Evolutionary conservation across 768 basidiomycete genomes (phyloP).

Genomic region (Xerocomus spinulosus): DNA sequence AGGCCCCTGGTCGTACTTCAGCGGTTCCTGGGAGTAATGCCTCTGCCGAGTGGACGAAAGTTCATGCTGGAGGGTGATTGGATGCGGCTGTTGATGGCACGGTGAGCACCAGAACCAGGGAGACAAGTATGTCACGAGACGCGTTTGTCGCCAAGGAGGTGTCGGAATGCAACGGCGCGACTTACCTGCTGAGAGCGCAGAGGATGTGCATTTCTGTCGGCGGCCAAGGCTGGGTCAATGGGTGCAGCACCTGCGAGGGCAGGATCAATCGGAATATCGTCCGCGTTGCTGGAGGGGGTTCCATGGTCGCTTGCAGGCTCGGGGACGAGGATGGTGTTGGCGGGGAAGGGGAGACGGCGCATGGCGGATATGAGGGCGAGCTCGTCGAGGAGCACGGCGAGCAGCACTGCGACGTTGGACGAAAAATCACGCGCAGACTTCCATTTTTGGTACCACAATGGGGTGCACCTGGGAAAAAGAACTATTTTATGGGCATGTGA

Average conservation of each 20-base stretch:
- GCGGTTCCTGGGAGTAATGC: constrained; percentile 31
- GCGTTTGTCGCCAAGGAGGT: constrained; percentile 42
- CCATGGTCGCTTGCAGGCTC: constrained; percentile 57
- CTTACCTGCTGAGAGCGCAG: constrained; percentile 36
- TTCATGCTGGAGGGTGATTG: constrained; percentile 30
- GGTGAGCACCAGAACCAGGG: constrained; percentile 16
- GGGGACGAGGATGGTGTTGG: constrained; percentile 42
- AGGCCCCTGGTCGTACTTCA: constrained; percentile 67
- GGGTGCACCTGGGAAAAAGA: constrained; percentile 5
- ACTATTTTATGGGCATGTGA: not conserved
- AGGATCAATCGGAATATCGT: constrained; percentile 81
- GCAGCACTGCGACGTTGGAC: constrained; percentile 19
- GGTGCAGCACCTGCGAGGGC: constrained; percentile 46
- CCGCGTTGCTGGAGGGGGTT: constrained; percentile 52
- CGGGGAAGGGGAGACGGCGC: constrained; percentile 56
- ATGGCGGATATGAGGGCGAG: constrained; percentile 34
- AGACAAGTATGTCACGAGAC: constrained; percentile 58
- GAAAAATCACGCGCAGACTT: constrained; percentile 6
- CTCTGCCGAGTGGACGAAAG: constrained; percentile 11
- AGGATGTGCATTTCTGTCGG: constrained; percentile 17
- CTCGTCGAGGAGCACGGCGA: constrained; percentile 39
- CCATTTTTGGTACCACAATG: constrained; percentile 13
- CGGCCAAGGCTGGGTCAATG: constrained; percentile 52
- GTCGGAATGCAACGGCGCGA: constrained; percentile 16
- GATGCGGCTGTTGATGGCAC: constrained; percentile 21